phyloP scores from a whole-genome alignment of 176 grass and related monocot species.

The Ensete glaucum region DNA sequence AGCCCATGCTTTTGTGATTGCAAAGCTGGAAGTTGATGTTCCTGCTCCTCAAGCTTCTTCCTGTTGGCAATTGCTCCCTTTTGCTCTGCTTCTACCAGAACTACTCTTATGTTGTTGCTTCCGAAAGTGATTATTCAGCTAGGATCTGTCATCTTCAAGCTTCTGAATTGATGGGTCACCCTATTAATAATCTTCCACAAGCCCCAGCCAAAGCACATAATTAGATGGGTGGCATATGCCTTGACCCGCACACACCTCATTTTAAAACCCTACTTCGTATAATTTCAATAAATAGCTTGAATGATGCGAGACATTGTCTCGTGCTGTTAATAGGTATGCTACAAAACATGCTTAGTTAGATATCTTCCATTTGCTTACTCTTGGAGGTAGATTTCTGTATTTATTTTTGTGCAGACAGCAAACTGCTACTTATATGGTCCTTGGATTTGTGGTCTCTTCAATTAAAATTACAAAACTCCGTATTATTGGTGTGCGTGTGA shows the following conservation, averaged over 20 bases:
- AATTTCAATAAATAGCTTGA: conserved; percentile 71
- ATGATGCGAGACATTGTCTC: conserved; percentile 60
- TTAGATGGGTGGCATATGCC: conserved; percentile 80
- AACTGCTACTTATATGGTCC: neutral
- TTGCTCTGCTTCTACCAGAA: conserved; percentile 82
- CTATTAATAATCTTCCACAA: conserved; percentile 61
- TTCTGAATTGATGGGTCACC: conserved; percentile 42
- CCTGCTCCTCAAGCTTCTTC: conserved; percentile 74
- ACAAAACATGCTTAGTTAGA: too few species aligned
- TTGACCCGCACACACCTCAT: conserved; percentile 80
- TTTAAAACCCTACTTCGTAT: conserved; percentile 57
- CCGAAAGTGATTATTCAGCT: neutral
- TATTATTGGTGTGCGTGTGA: neutral
- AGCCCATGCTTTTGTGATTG: conserved; percentile 52
- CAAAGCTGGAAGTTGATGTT: conserved; percentile 57
- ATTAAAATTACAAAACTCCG: neutral
- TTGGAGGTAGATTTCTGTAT: too few species aligned
- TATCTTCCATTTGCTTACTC: too few species aligned
- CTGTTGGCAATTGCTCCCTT: conserved; percentile 67
- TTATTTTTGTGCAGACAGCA: neutral
- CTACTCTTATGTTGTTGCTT: neutral
- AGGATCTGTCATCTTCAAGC: neutral
- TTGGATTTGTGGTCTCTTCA: too few species aligned
- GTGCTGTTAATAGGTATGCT: conserved; percentile 72
- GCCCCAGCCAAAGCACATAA: conserved; percentile 55